Evolutionary conservation across 192 early-diverging fungal genomes (phyloP), one percentile per base, ranked within the genome.

Genomic region (Pecoramyces ruminantium): DNA sequence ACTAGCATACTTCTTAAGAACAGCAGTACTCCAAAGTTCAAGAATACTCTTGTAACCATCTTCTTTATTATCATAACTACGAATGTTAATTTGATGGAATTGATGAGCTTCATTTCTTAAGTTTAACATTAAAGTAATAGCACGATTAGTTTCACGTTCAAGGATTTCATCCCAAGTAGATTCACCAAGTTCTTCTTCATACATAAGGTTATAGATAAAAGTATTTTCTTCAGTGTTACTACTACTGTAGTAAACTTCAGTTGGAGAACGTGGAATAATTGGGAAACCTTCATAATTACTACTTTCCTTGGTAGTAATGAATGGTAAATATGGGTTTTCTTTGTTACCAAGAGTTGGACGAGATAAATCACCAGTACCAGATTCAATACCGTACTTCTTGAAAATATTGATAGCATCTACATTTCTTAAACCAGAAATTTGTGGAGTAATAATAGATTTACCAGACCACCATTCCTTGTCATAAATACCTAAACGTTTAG

Each of bases 351-450:
- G 34, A 78, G 42, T 80, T 29, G 80, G 42, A 18, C 80, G 15
- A 29, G 80, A 80, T 30, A 78, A 78, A 78, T 80, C 80, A 30
- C 80, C 80, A 29, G 78, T 78, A 38, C 42, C 78, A 78, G 80
- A 21, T 30, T 80, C 78, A 40, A 80, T 80, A 40, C 78, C 78
- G 29, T 42, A 42, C 21, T 42, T 78, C 18, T 28, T 25, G 0
- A 80, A 78, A 1, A 29, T 14, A 12, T 78, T 30, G 8, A 80
- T 28, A 29, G 78, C 80, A n/a, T 80, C 80, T 13, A 13, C 80
- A 38, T 80, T 80, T 42, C 42, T 78, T 78, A 40, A 29, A 38
- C 80, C 80, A 28, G 80, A 80, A 29, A 80, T 80, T 38, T 80
- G 80, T 29, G 80, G 80, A 38, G 80, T 80, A 29, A 80, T 29